phyloP scores from a whole-genome alignment of 2,329 filamentous ascomycete species.

The Fusarium domesticum region DNA sequence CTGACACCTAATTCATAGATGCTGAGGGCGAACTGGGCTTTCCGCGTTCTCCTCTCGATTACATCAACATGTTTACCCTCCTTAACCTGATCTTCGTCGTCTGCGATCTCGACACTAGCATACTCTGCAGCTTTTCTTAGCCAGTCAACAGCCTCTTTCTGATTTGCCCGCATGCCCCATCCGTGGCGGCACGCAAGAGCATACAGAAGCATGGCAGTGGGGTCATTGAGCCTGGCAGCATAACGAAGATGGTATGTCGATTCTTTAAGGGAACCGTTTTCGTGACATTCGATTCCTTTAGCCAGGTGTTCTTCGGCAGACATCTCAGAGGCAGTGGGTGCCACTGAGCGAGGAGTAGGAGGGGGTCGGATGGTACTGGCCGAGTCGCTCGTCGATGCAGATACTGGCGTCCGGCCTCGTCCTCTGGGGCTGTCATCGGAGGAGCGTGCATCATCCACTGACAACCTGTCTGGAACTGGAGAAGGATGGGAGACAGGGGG shows the following conservation, averaged over 20 bases:
- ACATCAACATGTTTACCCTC: slow-evolving; percentile 62
- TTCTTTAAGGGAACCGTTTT: slow-evolving; percentile 82
- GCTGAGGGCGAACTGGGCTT: slow-evolving; percentile 89
- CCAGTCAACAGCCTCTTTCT: slow-evolving; percentile 87
- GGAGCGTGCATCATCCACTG: slow-evolving; percentile 42
- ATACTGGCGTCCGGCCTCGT: slow-evolving; percentile 46
- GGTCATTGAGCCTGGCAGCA: slow-evolving; percentile 79
- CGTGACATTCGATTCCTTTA: slow-evolving; percentile 87
- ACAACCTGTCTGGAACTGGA: slow-evolving; percentile 44
- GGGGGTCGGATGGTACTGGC: slow-evolving; percentile 49
- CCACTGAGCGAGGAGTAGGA: slow-evolving; percentile 42
- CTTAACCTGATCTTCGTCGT: slow-evolving; percentile 68
- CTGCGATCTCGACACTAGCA: slow-evolving; percentile 76
- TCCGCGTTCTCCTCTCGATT: slow-evolving; percentile 73
- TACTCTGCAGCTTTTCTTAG: slow-evolving; percentile 85
- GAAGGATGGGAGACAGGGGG: slow-evolving; percentile 42
- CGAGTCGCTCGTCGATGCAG: slow-evolving; percentile 51
- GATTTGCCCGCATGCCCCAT: slow-evolving; percentile 95
- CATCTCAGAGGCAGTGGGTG: slow-evolving; percentile 63
- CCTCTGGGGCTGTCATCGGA: slow-evolving; percentile 51
- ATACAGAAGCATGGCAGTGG: slow-evolving; percentile 94
- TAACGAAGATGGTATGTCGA: slow-evolving; percentile 94
- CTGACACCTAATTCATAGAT: slow-evolving; percentile 96
- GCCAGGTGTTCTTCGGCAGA: slow-evolving; percentile 84
- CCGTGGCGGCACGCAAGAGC: slow-evolving; percentile 92